Evolutionary conservation across 1,139 yeast species (phyloP), one percentile per base, ranked within the genome.

Genomic region (Diutina neorugosa): DNA sequence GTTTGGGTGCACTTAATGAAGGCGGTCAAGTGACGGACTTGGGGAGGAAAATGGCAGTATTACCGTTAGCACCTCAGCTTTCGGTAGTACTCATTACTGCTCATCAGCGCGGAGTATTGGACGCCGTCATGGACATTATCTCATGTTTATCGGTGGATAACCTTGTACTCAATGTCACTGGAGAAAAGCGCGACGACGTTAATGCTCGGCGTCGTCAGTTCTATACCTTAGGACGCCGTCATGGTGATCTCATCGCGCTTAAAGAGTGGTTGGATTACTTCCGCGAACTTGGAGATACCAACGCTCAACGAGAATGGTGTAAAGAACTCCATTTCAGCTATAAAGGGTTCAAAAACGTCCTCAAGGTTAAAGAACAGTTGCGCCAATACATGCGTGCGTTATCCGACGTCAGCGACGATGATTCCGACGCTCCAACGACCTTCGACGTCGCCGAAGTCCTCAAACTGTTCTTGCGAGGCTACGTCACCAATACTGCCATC

Each of bases 121-220:
- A 71, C 1, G 79, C 84, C 1, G 96, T 88, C 1, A 76, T 93
- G 44, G 98, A 93, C 64, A 88, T 94, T 52, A 94, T 87, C 1
- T 83, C 98, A 0, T 91, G 98, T 68, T 74, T 94, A 43, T 89
- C 96, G 4, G 97, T 93, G 4, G 98, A 93, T 59, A 93, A 91
- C 62, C 73, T 94, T 61, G 69, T 94, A 34, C 63, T 87, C 59
- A 89, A 86, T 57, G 70, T 74, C 1, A 67, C 69, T 7, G 84
- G 88, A 2, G 96, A 90, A 55, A 70, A 75, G 55, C 74, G 98
- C 57, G 97, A 93, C 61, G 96, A 86, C 56, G 80, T 91, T 20
- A 80, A 83, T 63, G 77, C 71, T 58, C 77, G 75, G 58, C 71
- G 93, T 61, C 67, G 82, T 53, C 78, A 77, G 51, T 70, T 80